Percentiles rank a stretch among this genome's conserved stretches.
Conservation (phyloP, 2,329 filamentous ascomycete genomes). For the Xylariaceae sp. region DNA sequence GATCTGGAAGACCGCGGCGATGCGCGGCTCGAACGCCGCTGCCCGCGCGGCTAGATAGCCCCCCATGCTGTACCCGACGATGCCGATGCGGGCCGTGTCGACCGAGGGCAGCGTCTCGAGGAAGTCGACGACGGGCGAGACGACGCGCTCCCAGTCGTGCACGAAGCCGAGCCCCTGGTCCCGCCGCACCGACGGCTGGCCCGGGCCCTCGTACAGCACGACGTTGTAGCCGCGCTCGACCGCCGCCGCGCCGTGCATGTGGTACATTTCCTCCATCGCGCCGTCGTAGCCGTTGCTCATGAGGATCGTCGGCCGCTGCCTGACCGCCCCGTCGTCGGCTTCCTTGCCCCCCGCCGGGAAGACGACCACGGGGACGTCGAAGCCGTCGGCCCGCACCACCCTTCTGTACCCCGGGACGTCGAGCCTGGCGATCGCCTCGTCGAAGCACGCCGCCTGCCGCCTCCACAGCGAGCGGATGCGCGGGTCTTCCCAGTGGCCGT, state of each 20-base stretch:
- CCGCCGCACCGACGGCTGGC: slow-evolving; percentile 46
- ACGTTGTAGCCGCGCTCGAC: slow-evolving; percentile 36
- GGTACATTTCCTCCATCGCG: slow-evolving; percentile 42
- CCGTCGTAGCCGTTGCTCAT: slow-evolving; percentile 42
- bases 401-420: slow-evolving; percentile 9
- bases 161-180: slow-evolving; percentile 47
- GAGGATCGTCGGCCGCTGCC: slow-evolving; percentile 38
- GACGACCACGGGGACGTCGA: slow-evolving; percentile 28
- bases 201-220: slow-evolving; percentile 30
- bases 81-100: slow-evolving; percentile 36
- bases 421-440: slow-evolving; percentile 35
- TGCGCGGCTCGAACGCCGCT: slow-evolving; percentile 47
- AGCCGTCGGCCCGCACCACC: slow-evolving; percentile 32
- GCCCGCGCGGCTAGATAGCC: slow-evolving; percentile 45
- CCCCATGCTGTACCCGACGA: slow-evolving; percentile 47
- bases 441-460: slow-evolving; percentile 35
- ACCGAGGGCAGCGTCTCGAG: slow-evolving; percentile 12
- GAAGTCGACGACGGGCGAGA: slow-evolving; percentile 10
- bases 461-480: slow-evolving; percentile 31
- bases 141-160: slow-evolving; percentile 18
- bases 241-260: slow-evolving; percentile 33
- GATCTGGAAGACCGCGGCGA: slow-evolving; percentile 43
- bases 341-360: slow-evolving; percentile 7
- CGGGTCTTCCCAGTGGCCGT: slow-evolving; percentile 10
- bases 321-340: slow-evolving; percentile 39